These are phyloP conservation scores for Ascochyta koolunga DNA, from an alignment of 2,329 filamentous ascomycete species.

Conservation along the genomic window DNA sequence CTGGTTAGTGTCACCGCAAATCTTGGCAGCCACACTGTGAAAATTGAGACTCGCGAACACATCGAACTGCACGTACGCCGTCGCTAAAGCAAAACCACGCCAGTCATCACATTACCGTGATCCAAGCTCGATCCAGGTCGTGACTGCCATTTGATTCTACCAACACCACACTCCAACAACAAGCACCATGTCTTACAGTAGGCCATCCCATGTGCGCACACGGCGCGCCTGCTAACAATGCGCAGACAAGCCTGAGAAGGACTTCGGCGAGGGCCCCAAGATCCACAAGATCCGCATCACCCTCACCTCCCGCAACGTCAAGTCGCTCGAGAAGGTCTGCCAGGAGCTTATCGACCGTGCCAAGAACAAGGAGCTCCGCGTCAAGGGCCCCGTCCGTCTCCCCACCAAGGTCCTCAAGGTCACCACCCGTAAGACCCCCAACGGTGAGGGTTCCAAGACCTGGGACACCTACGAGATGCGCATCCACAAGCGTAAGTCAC, in stretches of 20 bases:
- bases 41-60: constrained; percentile 18
- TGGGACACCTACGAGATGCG: constrained; percentile 99
- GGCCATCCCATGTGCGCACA: constrained; percentile 2
- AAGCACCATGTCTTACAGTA: constrained; percentile 47
- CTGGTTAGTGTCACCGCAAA: neutral
- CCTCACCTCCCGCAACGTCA: constrained; percentile 92
- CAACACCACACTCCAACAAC: constrained; percentile 30
- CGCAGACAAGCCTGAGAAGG: constrained; percentile 83
- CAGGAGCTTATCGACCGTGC: constrained; percentile 97
- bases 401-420: constrained; percentile 97
- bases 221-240: constrained; percentile 18
- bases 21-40: constrained; percentile 17
- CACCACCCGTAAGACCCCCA: constrained; percentile 98
- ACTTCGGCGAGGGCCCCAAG: constrained; percentile 91
- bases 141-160: constrained; percentile 49
- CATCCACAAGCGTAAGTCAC: constrained; percentile 82
- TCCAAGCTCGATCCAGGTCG: constrained; percentile 53
- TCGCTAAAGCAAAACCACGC: constrained; percentile 39
- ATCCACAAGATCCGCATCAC: constrained; percentile 99
- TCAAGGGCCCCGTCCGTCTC: constrained; percentile 97
- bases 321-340: constrained; percentile 88
- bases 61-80: constrained; percentile 36
- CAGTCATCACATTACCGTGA: constrained; percentile 63
- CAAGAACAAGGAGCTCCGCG: constrained; percentile 96
- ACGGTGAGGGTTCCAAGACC: constrained; percentile 99